phyloP scores from a whole-genome alignment of 768 basidiomycete species.

The Amanita phalloides region DNA sequence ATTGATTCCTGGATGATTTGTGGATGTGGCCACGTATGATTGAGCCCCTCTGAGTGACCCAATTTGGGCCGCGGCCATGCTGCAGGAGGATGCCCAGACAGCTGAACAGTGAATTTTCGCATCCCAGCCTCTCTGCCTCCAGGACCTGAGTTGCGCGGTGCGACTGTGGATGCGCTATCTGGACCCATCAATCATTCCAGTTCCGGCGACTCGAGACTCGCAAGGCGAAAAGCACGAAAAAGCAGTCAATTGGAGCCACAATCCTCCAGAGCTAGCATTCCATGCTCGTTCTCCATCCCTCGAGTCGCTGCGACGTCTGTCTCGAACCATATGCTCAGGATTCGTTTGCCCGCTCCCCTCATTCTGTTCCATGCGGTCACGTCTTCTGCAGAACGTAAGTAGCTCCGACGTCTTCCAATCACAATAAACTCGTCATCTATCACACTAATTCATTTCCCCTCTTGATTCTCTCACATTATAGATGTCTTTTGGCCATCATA shows the following conservation, averaged over 20 bases:
- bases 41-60: neutral
- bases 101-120: neutral
- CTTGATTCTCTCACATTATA: conserved; percentile 11
- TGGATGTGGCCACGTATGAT: neutral
- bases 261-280: neutral
- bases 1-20: too few species aligned
- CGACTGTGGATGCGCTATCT: neutral
- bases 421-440: neutral
- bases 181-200: neutral
- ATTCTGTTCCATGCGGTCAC: conserved; percentile 70
- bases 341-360: conserved; percentile 39
- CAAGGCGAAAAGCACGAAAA: neutral
- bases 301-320: conserved; percentile 71
- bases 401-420: conserved; percentile 4
- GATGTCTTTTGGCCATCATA: conserved; percentile 42
- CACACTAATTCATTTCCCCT: neutral
- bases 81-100: neutral
- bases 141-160: neutral
- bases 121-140: neutral
- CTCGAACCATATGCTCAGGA: conserved; percentile 51
- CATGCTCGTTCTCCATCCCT: conserved; percentile 55
- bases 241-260: neutral
- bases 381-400: conserved; percentile 61
- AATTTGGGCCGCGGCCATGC: neutral
- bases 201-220: neutral